Base-by-base conservation (phyloP, 768 basidiomycete species). In the Grammothele lineata region DNA sequence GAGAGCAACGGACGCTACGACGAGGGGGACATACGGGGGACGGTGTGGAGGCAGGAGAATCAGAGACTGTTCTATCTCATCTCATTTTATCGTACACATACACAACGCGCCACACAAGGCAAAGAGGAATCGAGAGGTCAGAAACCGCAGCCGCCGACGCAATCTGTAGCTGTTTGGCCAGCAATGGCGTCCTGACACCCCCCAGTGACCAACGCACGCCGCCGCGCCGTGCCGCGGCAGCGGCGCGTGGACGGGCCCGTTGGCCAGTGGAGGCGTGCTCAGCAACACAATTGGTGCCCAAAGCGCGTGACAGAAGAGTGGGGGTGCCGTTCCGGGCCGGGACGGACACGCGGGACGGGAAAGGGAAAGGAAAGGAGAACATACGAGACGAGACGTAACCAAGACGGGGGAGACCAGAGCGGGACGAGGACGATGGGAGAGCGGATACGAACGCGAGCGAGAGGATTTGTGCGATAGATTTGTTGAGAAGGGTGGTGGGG, bases 281-380 rank as follows among this genome's bases (percentile, higher is more conserved):
- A 22, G 44, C n/a, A 43, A 56, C 51, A 50, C 41, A 36, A 50
- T 59, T 59, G 48, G 51, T 59, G 58, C 53, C 47, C 58, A 59
- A 59, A 57, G 48, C 53, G 50, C 53, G 22, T 44, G 47, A 40
- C 27, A 49, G 53, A 54, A 24, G 34, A 44, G 48, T 49, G 27
- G 27, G 45, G 44, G 47, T 47, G 43, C 37, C 39, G 47, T 48
- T 47, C 51, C 41, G 12, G 30, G 45, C 40, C 49, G 21, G 30
- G 27, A 43, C 39, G 41, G 43, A 34, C 27, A 40, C 19, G 11
- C 17, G 37, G 17, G 15, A 18, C 38, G 27, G 25, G 19, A 15
- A 35, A 18, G 27, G n/a, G 22, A 25, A 40, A 15, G n/a, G 26
- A 18, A 40, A 25, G 22, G 26, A 18, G n/a, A 24, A 25, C 35